Evolutionary conservation across 805 yeast species (phyloP), one percentile per base, ranked within the genome.

Genomic region (Maudiozyma saulgeensis): DNA sequence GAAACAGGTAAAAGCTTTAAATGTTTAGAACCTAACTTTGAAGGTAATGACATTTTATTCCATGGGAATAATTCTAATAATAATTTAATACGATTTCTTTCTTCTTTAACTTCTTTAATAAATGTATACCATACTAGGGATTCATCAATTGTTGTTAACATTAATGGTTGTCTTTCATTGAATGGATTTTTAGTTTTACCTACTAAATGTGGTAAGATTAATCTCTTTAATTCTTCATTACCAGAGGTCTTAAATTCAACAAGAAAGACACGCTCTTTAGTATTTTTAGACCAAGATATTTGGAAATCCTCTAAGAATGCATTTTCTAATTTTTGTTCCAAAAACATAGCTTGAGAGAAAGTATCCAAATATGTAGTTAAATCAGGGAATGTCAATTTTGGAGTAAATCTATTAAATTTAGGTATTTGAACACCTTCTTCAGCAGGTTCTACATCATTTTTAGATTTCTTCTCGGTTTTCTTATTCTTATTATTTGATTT

Each of bases 111-210:
- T 47, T 76, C 76, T 18, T 76, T 76, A 11, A 80, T 74, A 56
- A 68, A 73, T 26, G 84, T 79, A 54, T 76, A 80, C 87, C 88
- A 82, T 31, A 80, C 70, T 28, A 73, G 73, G 11, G 73, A 71
- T 50, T 75, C 74, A 54, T 78, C 78, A 41, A 69, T 67, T 2
- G 69, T 62, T n/a, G 72, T 57, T 35, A 84, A 67, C 54, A 81
- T 76, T 41, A 84, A 67, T 0, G 83, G 72, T 58, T 82, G 87
- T 44, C 77, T 77, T 41, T 73, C 72, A 19, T 74, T 65, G 53
- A 83, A 83, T 3, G 88, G 87, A 6, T 75, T 63, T 53, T 77
- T 80, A 43, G 79, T 79, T 40, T 82, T 62, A 50, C 73, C 73
- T 41, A 72, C 71, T 64, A 79, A 66, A 50, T 76, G 77, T 6